Evolutionary conservation across 805 yeast genomes (phyloP).

Genomic region (Lachancea meyersii): DNA sequence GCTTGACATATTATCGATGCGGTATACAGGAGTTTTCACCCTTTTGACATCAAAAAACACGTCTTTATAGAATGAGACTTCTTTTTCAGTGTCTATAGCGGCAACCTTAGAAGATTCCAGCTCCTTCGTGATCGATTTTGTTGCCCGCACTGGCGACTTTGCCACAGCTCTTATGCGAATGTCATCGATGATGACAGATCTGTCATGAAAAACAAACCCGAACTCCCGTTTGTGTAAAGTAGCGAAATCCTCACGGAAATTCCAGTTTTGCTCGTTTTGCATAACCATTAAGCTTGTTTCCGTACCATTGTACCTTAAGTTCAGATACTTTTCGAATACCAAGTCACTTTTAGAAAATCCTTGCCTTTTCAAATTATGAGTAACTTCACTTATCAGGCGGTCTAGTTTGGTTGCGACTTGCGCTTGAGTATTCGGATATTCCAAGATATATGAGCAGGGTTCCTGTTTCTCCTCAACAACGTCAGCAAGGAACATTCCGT

Average conservation of each 20-base stretch:
- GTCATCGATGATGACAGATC: slow-evolving; percentile 62
- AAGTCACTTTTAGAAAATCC: slow-evolving; percentile 46
- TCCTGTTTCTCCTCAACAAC: slow-evolving; percentile 75
- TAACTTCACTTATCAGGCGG: slow-evolving; percentile 40
- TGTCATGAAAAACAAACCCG: slow-evolving; percentile 56
- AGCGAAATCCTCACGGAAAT: slow-evolving; percentile 41
- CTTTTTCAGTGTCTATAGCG: slow-evolving; percentile 21
- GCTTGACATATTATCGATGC: slow-evolving; percentile 44
- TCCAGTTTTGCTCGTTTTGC: slow-evolving; percentile 21
- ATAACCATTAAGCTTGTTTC: slow-evolving; percentile 79
- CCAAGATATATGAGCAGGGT: slow-evolving; percentile 50
- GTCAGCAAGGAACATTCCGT: slow-evolving; percentile 83
- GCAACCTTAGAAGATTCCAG: slow-evolving; percentile 33
- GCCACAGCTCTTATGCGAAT: slow-evolving; percentile 70
- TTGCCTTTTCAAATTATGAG: slow-evolving; percentile 41
- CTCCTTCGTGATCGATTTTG: slow-evolving; percentile 38
- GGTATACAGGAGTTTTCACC: slow-evolving; percentile 47
- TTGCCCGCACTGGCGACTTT: slow-evolving; percentile 41
- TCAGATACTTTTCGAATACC: slow-evolving; percentile 56
- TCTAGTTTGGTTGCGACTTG: slow-evolving; percentile 42
- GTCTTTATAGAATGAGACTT: slow-evolving; percentile 35
- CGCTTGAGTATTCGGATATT: slow-evolving; percentile 23
- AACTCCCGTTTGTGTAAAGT: slow-evolving; percentile 58
- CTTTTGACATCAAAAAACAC: slow-evolving; percentile 54
- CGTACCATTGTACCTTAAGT: slow-evolving; percentile 82